phyloP scores from a whole-genome alignment of 2,329 filamentous ascomycete species.

The Dactylella cylindrospora region DNA sequence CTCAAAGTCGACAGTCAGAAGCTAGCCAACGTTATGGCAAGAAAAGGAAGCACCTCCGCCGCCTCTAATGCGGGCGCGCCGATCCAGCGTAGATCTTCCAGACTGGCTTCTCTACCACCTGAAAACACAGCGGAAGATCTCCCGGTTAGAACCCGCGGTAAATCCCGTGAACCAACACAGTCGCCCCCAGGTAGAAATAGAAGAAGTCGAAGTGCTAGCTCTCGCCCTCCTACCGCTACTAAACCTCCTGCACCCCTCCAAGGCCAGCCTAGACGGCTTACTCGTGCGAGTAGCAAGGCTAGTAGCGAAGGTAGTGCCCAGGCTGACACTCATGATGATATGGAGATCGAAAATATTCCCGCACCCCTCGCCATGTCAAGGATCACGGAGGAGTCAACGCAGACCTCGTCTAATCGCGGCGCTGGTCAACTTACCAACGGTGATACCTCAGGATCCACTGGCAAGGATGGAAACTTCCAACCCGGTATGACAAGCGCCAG shows the following conservation, averaged over 20 bases:
- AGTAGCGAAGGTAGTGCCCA: constrained; percentile 29
- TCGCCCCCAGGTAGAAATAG: constrained; percentile 47
- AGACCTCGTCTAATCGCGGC: constrained; percentile 21
- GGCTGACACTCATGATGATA: constrained; percentile 7
- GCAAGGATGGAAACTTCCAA: constrained; percentile 31
- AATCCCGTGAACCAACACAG: constrained; percentile 46
- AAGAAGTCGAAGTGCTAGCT: constrained; percentile 50
- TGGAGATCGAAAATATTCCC: constrained; percentile 23
- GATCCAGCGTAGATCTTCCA: constrained; percentile 29
- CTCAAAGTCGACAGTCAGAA: constrained; percentile 5
- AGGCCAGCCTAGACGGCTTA: constrained; percentile 47
- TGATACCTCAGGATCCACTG: constrained; percentile 5
- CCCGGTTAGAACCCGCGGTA: constrained; percentile 24
- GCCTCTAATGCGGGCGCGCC: constrained; percentile 2
- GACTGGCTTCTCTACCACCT: constrained; percentile 25
- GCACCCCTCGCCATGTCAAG: constrained; percentile 36
- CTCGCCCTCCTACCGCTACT: constrained; percentile 48
- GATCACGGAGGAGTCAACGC: constrained; percentile 38
- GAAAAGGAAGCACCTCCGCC: constrained; percentile 25
- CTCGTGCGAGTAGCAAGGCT: constrained; percentile 55
- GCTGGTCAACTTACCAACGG: constrained; percentile 42
- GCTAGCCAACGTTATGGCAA: constrained; percentile 19
- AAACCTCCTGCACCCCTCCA: constrained; percentile 46
- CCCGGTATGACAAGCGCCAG: constrained; percentile 38
- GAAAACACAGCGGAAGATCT: constrained; percentile 33